A percentile compares a stretch with the other conserved stretches of the same genome.
phyloP scores from a whole-genome alignment of 257 asterid genomes.

The Ophiorrhiza pumila region DNA sequence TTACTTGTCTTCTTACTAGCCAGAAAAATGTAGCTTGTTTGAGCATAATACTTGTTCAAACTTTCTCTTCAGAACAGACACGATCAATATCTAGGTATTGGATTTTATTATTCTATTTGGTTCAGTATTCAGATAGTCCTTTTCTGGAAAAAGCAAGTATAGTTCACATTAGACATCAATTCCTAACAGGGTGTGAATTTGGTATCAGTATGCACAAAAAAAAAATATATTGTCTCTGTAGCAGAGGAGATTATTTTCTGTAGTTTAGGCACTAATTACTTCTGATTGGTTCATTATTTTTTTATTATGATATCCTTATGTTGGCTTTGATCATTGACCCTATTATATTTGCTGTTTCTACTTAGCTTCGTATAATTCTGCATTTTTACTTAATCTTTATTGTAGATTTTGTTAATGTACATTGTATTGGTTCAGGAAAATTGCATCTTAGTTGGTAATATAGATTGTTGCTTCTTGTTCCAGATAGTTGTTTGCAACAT shows the following conservation, averaged over 20 bases:
- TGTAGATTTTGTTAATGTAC: background rate
- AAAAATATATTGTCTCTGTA: too few species aligned
- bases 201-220: background rate
- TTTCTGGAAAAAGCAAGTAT: background rate
- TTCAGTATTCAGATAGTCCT: background rate
- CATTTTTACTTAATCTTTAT: background rate
- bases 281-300: background rate
- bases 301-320: background rate
- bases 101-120: background rate
- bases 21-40: background rate
- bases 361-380: background rate
- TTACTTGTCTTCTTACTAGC: background rate
- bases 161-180: background rate
- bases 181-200: background rate
- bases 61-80: background rate
- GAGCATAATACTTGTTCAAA: background rate
- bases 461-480: conserved; percentile 13
- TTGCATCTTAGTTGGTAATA: conserved; percentile 1
- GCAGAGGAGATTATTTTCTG: background rate
- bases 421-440: background rate
- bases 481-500: conserved; percentile 83
- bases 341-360: background rate
- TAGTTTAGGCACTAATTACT: background rate
- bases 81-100: background rate
- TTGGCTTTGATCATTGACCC: background rate